phyloP scores from a whole-genome alignment of 176 grass and related monocot species.

The Guadua angustifolia region DNA sequence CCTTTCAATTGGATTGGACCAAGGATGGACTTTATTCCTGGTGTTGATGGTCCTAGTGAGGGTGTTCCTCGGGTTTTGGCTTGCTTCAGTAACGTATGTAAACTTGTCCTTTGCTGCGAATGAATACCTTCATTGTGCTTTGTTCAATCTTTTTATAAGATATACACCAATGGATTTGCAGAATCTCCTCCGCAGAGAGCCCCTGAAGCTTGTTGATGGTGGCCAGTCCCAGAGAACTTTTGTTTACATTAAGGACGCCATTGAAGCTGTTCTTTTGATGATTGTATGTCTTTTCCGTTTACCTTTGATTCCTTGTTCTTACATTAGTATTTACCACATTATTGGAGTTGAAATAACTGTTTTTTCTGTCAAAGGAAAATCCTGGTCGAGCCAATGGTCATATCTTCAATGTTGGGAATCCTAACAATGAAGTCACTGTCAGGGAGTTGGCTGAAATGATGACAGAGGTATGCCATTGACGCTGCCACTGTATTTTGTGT shows the following conservation, averaged over 20 bases:
- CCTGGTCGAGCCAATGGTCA: constrained; percentile 85
- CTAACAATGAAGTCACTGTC: constrained; percentile 94
- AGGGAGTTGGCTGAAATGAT: constrained; percentile 90
- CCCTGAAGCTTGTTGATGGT: constrained; percentile 90
- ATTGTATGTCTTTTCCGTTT: constrained; percentile 55
- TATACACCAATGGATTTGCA: constrained; percentile 48
- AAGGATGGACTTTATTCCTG: constrained; percentile 99
- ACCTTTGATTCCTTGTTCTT: neutral
- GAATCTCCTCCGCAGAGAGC: constrained; percentile 89
- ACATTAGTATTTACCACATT: neutral
- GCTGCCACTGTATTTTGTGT: neutral
- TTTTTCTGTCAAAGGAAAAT: constrained; percentile 60
- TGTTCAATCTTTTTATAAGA: constrained; percentile 21
- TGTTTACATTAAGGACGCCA: constrained; percentile 96
- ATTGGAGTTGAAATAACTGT: neutral
- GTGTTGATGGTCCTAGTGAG: constrained; percentile 94
- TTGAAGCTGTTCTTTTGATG: constrained; percentile 97
- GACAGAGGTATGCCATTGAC: constrained; percentile 57
- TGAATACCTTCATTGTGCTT: neutral
- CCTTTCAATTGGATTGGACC: constrained; percentile 99
- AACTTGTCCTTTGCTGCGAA: neutral
- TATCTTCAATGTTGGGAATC: constrained; percentile 95
- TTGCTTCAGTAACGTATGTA: constrained; percentile 94
- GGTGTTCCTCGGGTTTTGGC: constrained; percentile 94
- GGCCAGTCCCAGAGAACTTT: constrained; percentile 93